Evolutionary conservation across 768 basidiomycete species (phyloP).

Genomic region (Boletus eberwhitei): DNA sequence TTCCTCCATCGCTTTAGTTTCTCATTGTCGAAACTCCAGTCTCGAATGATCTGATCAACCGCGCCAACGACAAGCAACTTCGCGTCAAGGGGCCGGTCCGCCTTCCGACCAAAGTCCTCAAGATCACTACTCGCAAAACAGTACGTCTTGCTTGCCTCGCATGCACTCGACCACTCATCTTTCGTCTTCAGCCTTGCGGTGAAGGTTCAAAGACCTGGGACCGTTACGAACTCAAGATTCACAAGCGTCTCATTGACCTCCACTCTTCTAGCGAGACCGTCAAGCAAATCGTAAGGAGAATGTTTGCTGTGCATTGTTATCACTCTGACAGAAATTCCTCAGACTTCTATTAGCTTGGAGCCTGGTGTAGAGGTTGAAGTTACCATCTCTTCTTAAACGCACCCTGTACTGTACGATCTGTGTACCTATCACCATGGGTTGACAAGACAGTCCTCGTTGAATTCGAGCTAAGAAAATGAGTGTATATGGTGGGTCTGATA

Average conservation of each 20-base stretch:
- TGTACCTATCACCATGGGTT: conserved; percentile 2
- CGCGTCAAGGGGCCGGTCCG: conserved; percentile 98
- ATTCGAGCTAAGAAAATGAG: neutral
- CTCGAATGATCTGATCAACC: conserved; percentile 93
- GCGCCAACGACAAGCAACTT: conserved; percentile 99
- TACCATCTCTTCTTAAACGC: conserved; percentile 75
- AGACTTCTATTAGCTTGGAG: conserved; percentile 99
- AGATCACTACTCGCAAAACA: conserved; percentile 99
- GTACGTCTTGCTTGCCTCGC: conserved; percentile 43
- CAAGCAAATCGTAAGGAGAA: conserved; percentile 92
- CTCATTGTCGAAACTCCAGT: conserved; percentile 45
- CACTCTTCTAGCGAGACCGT: conserved; percentile 98
- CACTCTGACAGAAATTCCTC: conserved; percentile 9
- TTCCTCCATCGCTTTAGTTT: neutral
- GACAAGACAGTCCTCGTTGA: neutral
- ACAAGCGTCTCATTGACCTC: conserved; percentile 99
- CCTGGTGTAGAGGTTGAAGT: conserved; percentile 99
- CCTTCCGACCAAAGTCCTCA: conserved; percentile 97
- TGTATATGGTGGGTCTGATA: conserved; percentile 9
- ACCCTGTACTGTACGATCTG: neutral
- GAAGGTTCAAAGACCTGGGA: conserved; percentile 99
- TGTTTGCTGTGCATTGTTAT: neutral
- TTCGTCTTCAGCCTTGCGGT: conserved; percentile 80
- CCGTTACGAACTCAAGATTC: conserved; percentile 97
- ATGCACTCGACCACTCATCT: neutral